A percentile compares a stretch with the other conserved stretches of the same genome.
These are phyloP conservation scores for Leccinum proliferum DNA, from an alignment of 1,284 basidiomycete genomes.

Conservation along the genomic window DNA sequence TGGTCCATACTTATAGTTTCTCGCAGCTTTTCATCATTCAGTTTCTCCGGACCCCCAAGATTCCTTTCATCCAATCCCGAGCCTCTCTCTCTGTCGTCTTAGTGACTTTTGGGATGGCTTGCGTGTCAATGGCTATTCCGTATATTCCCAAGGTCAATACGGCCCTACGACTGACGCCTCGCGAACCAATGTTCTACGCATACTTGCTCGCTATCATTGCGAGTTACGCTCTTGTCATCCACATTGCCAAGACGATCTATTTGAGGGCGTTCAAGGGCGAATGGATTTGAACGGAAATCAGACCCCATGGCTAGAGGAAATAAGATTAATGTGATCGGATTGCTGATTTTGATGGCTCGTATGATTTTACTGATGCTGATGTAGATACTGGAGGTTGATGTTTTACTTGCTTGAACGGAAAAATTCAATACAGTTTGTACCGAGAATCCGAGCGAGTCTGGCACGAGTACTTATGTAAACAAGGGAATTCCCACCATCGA, in stretches of 20 bases:
- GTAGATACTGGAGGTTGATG: not conserved
- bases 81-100: constrained; percentile 23
- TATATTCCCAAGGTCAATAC: constrained; percentile 29
- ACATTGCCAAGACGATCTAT: constrained; percentile 24
- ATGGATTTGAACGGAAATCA: constrained; percentile 19
- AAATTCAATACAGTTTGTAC: too few relatives aligned
- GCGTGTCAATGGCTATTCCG: constrained; percentile 29
- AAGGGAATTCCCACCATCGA: not conserved
- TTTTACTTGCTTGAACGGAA: not conserved
- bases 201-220: constrained; percentile 21
- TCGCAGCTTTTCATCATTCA: constrained; percentile 29
- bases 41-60: constrained; percentile 27
- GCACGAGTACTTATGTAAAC: not conserved
- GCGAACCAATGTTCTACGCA: constrained; percentile 25
- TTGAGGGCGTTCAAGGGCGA: constrained; percentile 26
- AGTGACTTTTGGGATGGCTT: constrained; percentile 30
- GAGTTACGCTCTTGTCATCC: constrained; percentile 23
- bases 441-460: too few relatives aligned
- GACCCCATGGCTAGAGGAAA: not conserved
- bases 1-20: constrained; percentile 1
- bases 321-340: not conserved
- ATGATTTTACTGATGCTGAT: not conserved
- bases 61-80: constrained; percentile 30
- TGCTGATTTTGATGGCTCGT: not conserved
- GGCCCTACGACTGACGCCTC: constrained; percentile 27